A percentile compares a stretch with the other conserved stretches of the same genome.
Conservation (phyloP, 1,139 yeast genomes). For the Hemisphaericaspora subhashii region DNA sequence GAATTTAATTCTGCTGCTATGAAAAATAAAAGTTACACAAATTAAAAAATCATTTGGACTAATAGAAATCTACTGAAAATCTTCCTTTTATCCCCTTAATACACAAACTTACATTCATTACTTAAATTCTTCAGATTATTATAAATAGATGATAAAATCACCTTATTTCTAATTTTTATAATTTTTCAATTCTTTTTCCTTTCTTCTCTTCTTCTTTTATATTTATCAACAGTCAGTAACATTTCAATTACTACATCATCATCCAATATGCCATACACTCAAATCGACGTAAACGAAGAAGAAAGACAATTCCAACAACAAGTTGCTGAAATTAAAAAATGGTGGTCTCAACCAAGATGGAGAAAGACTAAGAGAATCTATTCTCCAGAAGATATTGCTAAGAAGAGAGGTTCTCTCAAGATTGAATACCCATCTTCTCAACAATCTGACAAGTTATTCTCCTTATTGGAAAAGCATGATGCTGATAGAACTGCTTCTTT, state of each 20-base stretch:
- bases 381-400: conserved; percentile 84
- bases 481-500: conserved; percentile 73
- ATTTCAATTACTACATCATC: no score
- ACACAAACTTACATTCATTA: background rate
- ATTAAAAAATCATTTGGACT: background rate
- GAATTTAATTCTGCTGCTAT: background rate
- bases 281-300: conserved; percentile 59
- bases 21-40: background rate
- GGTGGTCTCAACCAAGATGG: conserved; percentile 98
- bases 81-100: conserved; percentile 1
- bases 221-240: background rate
- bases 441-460: conserved; percentile 81
- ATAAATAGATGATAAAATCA: conserved; percentile 2
- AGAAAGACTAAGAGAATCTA: conserved; percentile 83
- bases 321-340: conserved; percentile 69
- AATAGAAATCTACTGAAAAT: background rate
- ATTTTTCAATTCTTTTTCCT: conserved; percentile 3
- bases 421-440: conserved; percentile 72
- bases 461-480: conserved; percentile 70
- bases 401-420: conserved; percentile 77
- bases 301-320: conserved; percentile 66
- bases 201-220: conserved; percentile 2
- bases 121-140: no score
- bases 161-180: background rate
- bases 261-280: conserved; percentile 46